These are phyloP conservation scores for Amaranthus palmeri DNA, from an alignment of 148 eudicot genomes.

Conservation along the genomic window DNA sequence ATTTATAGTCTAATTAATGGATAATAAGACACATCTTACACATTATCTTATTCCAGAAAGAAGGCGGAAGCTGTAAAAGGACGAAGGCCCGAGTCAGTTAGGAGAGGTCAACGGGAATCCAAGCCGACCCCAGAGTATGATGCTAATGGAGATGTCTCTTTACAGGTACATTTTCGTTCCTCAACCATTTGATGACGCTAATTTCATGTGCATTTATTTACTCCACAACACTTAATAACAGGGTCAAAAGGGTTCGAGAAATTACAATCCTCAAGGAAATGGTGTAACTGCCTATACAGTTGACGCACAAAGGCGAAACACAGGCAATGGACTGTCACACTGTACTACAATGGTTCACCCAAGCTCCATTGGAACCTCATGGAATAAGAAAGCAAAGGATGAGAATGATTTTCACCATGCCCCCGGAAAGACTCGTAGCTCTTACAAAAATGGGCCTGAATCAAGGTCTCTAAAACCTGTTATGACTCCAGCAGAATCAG, in stretches of 20 bases:
- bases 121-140: slow-evolving; percentile 42
- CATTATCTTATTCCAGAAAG: slow-evolving; percentile 32
- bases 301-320: slow-evolving; percentile 29
- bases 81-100: slow-evolving; percentile 46
- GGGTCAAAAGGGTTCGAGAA: slow-evolving; percentile 24
- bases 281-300: slow-evolving; percentile 20
- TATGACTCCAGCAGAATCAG: slow-evolving; percentile 12
- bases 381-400: slow-evolving; percentile 42
- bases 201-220: background rate
- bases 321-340: slow-evolving; percentile 39
- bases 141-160: slow-evolving; percentile 34
- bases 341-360: slow-evolving; percentile 68
- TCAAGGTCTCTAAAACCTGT: slow-evolving; percentile 33
- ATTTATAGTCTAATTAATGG: background rate
- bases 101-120: slow-evolving; percentile 37
- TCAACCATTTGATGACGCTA: background rate
- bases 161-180: slow-evolving; percentile 16
- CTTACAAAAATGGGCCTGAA: slow-evolving; percentile 33
- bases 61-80: slow-evolving; percentile 63
- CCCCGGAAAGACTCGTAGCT: slow-evolving; percentile 24
- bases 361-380: slow-evolving; percentile 38
- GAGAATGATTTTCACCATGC: slow-evolving; percentile 22
- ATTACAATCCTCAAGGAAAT: slow-evolving; percentile 16
- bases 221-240: slow-evolving; percentile 6
- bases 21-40: background rate